phyloP scores from a whole-genome alignment of 305 asterid species.

The Fraxinus paxiana region DNA sequence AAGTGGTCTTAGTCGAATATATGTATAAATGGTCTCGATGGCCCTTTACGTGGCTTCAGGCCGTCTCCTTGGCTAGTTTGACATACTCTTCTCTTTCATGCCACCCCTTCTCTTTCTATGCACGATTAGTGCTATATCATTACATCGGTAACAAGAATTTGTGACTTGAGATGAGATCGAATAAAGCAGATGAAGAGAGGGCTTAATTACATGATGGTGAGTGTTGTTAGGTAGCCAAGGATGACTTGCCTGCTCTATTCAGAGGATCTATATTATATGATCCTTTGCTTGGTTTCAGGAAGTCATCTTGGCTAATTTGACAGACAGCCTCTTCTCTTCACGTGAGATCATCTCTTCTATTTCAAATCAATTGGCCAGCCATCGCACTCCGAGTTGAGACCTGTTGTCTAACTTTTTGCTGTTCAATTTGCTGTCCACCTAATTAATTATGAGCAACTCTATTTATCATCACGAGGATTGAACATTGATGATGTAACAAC shows the following conservation, averaged over 20 bases:
- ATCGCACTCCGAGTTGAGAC: not conserved
- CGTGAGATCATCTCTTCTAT: conserved; percentile 27
- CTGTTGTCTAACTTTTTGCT: too few relatives aligned
- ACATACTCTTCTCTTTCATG: conserved; percentile 38
- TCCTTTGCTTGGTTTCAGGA: conserved; percentile 31
- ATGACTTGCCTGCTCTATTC: conserved; percentile 68
- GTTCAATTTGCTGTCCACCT: too few relatives aligned
- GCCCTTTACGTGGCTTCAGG: conserved; percentile 26
- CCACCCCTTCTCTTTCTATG: conserved; percentile 1
- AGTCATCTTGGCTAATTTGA: conserved; percentile 39
- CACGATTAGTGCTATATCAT: not conserved
- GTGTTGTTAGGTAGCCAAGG: conserved; percentile 66
- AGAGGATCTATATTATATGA: not conserved
- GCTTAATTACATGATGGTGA: conserved; percentile 44
- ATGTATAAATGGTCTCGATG: not conserved
- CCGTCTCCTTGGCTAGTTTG: conserved; percentile 42
- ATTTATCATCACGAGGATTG: too few relatives aligned
- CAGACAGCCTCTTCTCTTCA: conserved; percentile 37
- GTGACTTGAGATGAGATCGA: too few relatives aligned
- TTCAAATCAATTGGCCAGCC: not conserved
- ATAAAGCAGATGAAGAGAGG: conserved; percentile 31
- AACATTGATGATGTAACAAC: too few relatives aligned
- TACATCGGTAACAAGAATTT: not conserved
- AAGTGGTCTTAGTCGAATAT: not conserved
- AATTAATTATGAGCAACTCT: too few relatives aligned